Percentiles rank a stretch among this genome's conserved stretches.
phyloP scores from a whole-genome alignment of 1,284 basidiomycete genomes.

The Tylopilus sp. region DNA sequence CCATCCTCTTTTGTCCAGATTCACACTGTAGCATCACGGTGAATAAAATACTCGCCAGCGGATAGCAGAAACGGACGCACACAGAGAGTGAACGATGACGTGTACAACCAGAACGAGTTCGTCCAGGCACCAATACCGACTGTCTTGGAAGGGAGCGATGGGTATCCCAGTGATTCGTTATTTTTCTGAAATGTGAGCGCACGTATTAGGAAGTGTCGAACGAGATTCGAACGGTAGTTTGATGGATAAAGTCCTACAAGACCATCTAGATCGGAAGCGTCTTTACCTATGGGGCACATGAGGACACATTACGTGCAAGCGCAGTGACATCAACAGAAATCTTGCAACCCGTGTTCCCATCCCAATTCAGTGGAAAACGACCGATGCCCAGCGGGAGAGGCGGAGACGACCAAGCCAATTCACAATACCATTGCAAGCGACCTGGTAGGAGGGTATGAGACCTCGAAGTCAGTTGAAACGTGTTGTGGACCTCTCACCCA shows the following conservation, averaged over 20 bases:
- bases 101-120: too few relatives aligned
- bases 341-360: not conserved
- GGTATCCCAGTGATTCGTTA: too few relatives aligned
- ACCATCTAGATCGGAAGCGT: too few relatives aligned
- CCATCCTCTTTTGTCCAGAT: constrained; percentile 37
- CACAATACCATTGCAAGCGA: constrained; percentile 41
- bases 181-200: too few relatives aligned
- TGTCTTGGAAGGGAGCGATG: too few relatives aligned
- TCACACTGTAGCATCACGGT: constrained; percentile 27
- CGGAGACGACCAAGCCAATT: constrained; percentile 40
- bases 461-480: not conserved
- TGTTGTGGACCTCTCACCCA: constrained; percentile 23
- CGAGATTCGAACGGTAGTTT: constrained; percentile 23
- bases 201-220: too few relatives aligned
- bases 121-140: too few relatives aligned
- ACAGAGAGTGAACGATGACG: constrained; percentile 36
- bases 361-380: constrained; percentile 42
- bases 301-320: too few relatives aligned
- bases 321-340: too few relatives aligned
- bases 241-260: constrained; percentile 30
- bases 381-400: constrained; percentile 43
- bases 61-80: constrained; percentile 1
- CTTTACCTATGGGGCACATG: too few relatives aligned
- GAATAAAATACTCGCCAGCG: too few relatives aligned
- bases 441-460: constrained; percentile 14